Evolutionary conservation across 495 filamentous ascomycete genomes (phyloP), one percentile per base, ranked within the genome.

Genomic region (Podospora fimiseda): DNA sequence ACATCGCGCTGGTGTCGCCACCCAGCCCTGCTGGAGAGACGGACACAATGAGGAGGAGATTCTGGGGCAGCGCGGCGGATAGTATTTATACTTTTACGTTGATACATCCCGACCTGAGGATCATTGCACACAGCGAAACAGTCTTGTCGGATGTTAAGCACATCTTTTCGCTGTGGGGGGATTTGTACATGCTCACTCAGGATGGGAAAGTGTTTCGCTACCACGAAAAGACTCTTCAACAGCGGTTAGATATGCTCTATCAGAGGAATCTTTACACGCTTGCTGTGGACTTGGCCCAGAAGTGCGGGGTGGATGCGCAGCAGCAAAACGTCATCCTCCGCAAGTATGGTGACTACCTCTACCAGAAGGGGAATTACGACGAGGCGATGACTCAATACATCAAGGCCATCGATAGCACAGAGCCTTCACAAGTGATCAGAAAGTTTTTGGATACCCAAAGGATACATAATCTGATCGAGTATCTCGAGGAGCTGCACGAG

Each of bases 311-410:
- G 70, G 89, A 92, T 65, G 59, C 75, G 9, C 66, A 82, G 16
- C 89, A 95, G 64, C 88, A 93, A 43, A 95, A 94, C 63, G 78
- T 88, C 40, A 97, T 98, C 48, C 92, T 87, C 58, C 83, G 94
- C 50, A 92, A 84, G 69, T 97, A 95, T 68, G 93, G 93, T 9
- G 94, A 98, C 64, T 91, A 88, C 55, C 70, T 96, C n/a, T 96
- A 98, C 60, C 89, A 93, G 61, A 93, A 90, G 60, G 87, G 85
- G 2, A 90, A 95, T 62, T 97, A 90, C 63, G 92, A 98, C 63
- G 90, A 87, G 16, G 95, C 93, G 9, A 98, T 98, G 94, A 88
- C 94, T 64, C 93, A 96, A 67, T 98, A 97, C 65, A 82, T 98
- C 56, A 87, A 89, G 62, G 91, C 94, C 0, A 95, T 98, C 55